Evolutionary conservation across 371 early-diverging fungal species (phyloP), one percentile per base, ranked within the genome.

Genomic region (Mucor irregularis): DNA sequence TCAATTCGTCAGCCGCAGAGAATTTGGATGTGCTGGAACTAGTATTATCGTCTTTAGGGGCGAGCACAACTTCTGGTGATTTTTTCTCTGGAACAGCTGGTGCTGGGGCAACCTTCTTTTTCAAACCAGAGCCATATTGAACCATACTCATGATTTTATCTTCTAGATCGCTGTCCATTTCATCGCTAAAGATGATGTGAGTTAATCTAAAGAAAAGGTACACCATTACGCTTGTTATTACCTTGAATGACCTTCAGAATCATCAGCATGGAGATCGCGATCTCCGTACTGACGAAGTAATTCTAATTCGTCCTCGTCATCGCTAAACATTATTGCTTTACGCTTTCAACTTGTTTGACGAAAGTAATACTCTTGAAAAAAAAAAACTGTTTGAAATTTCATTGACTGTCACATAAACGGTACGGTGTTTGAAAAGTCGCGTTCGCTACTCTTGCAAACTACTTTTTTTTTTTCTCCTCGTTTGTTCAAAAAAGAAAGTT

Each of bases 131-230:
- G 11, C 31, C 49, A 26, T 58, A 67, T 14, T 62, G 55, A 1
- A 54, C 51, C 47, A 51, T 40, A 26, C 67, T 67, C 62, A 67
- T 48, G 31, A 67, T 67, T 42, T 56, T 58, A 21, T 51, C 62
- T 52, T 67, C 67, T 0, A 58, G 34, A 33, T 67, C 67, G 17
- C 67, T 67, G 38, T 67, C 67, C 42, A 67, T 53, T 6, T 42
- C 58, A 47, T 66, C 66, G 24, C 67, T 67, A 25, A 24, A 47
- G 9, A 29, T n/a, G 9, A 28, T 11, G 13, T 11, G 24, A 22
- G n/a, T 25, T 34, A 34, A 4, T 10, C n/a, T 11, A n/a, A 11
- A 9, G 13, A 34, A 34, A n/a, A 13, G n/a, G n/a, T 10, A 10
- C 7, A 30, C 31, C 7, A 30, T 30, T 7, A 30, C 5, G 13